Base-by-base conservation (phyloP, 2,329 filamentous ascomycete genomes). In the Phialemonium atrogriseum region DNA sequence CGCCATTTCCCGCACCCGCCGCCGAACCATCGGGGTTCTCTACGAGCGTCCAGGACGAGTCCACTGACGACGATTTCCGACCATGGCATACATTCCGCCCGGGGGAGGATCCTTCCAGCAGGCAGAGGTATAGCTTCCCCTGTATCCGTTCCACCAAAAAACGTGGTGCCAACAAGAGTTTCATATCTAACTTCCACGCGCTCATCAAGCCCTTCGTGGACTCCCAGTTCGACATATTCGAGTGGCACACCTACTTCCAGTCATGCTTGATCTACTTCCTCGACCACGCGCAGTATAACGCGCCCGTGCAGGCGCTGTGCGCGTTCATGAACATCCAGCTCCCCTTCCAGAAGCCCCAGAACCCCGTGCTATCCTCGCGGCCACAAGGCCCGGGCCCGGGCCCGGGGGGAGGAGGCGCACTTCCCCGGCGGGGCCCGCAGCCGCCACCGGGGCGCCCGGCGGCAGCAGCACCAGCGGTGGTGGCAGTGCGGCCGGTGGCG, bases 221-320 rank as follows among this genome's bases (percentile, higher is more conserved):
- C 39, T 50, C 54, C 32, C 59, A 68, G 28, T 80, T 88, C 58
- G 83, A 89, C 56, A 83, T 95, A 42, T 81, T 95, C 53, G 83
- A 87, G 38, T 96, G 91, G 91, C 84, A 94, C 54, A 84, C 85
- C 8, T 81, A 83, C 37, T 94, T 93, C 55, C 81, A 91, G 58
- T 87, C 78, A 43, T 98, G 91, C 59, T 78, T 89, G 44, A 76
- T 77, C 35, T 95, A 89, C 62, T 98, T 96, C 52, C 66, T 96
- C 49, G 85, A 95, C 48, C 79, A 89, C 50, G 86, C 87, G 6
- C 89, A 96, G 54, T 80, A 94, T 55, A 82, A 78, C 41, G 73
- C 70, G 12, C 74, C 80, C 8, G 85, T 94, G 10, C 88, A 95
- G 59, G 85, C 87, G 7, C 73, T 95, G 28, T 87, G 87, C 13